A percentile compares a stretch with the other conserved stretches of the same genome.
Evolutionary conservation across 2,329 filamentous ascomycete genomes (phyloP).

Genomic region (Pseudogymnoascus sp.): DNA sequence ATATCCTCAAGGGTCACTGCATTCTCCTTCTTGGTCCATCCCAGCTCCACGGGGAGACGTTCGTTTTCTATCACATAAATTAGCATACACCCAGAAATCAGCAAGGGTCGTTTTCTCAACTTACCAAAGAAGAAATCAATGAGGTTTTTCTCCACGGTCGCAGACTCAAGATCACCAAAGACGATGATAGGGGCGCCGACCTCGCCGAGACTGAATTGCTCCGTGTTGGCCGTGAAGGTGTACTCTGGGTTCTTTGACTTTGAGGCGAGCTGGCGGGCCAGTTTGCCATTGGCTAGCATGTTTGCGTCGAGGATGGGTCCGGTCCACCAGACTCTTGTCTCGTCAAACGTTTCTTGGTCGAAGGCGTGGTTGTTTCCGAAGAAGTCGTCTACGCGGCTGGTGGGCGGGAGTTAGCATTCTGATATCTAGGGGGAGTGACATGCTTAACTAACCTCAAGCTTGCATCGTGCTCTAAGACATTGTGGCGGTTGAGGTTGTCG

Average conservation of each 20-base stretch:
- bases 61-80: slow-evolving; percentile 33
- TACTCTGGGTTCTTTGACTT: slow-evolving; percentile 42
- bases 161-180: slow-evolving; percentile 38
- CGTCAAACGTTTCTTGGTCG: slow-evolving; percentile 44
- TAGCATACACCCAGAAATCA: background rate
- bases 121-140: slow-evolving; percentile 42
- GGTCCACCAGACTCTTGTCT: slow-evolving; percentile 41
- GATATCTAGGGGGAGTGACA: background rate
- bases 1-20: slow-evolving; percentile 13
- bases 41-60: slow-evolving; percentile 33
- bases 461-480: slow-evolving; percentile 43
- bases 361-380: slow-evolving; percentile 46
- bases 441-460: slow-evolving; percentile 33
- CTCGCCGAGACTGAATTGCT: slow-evolving; percentile 44
- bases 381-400: slow-evolving; percentile 41
- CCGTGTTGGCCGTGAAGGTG: slow-evolving; percentile 35
- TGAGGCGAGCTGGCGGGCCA: slow-evolving; percentile 38
- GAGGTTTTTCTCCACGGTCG: slow-evolving; percentile 33
- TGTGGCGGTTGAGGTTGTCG: slow-evolving; percentile 40
- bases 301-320: slow-evolving; percentile 32
- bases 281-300: slow-evolving; percentile 40
- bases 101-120: slow-evolving; percentile 12
- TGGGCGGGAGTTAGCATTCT: slow-evolving; percentile 4
- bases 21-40: slow-evolving; percentile 29
- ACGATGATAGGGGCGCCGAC: slow-evolving; percentile 42